Evolutionary conservation across 1,284 basidiomycete species (phyloP).

Genomic region (Boletellus deceptivus): DNA sequence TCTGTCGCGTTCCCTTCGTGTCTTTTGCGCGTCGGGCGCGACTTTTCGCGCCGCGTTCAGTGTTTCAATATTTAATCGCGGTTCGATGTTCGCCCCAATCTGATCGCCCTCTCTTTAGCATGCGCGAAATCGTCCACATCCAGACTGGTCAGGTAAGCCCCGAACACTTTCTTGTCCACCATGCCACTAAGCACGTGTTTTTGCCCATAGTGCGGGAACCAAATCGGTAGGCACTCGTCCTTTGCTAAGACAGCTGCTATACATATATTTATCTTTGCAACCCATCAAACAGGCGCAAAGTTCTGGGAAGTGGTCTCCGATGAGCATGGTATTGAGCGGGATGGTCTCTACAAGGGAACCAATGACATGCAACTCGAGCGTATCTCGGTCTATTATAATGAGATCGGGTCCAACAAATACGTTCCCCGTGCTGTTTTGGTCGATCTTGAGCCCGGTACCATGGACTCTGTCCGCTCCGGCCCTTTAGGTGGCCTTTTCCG

Average conservation of each 20-base stretch:
- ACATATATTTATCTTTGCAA: constrained; percentile 7
- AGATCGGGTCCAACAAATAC: constrained; percentile 89
- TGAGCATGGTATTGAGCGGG: constrained; percentile 93
- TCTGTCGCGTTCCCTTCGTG: constrained; percentile 18
- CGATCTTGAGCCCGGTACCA: constrained; percentile 95
- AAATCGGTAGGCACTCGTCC: constrained; percentile 69
- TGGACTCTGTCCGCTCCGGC: constrained; percentile 91
- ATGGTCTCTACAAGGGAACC: constrained; percentile 91
- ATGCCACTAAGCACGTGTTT: constrained; percentile 19
- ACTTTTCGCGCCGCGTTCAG: constrained; percentile 35
- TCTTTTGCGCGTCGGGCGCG: constrained; percentile 26
- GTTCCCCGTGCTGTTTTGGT: constrained; percentile 94
- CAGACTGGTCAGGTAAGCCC: constrained; percentile 86
- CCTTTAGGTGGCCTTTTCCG: constrained; percentile 87
- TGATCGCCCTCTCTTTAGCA: constrained; percentile 50
- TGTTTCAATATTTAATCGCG: constrained; percentile 40
- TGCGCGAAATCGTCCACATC: constrained; percentile 97
- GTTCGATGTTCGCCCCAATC: constrained; percentile 18
- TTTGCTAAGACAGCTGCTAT: constrained; percentile 7
- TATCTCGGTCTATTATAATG: constrained; percentile 96
- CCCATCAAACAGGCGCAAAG: constrained; percentile 72
- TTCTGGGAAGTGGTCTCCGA: constrained; percentile 99
- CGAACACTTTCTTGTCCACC: not conserved
- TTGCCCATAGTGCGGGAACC: constrained; percentile 85
- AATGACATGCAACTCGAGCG: constrained; percentile 97